Percentiles rank a stretch among this genome's conserved stretches.
phyloP scores from a whole-genome alignment of 352 stramenopile species.

The Phytophthora pluvialis region DNA sequence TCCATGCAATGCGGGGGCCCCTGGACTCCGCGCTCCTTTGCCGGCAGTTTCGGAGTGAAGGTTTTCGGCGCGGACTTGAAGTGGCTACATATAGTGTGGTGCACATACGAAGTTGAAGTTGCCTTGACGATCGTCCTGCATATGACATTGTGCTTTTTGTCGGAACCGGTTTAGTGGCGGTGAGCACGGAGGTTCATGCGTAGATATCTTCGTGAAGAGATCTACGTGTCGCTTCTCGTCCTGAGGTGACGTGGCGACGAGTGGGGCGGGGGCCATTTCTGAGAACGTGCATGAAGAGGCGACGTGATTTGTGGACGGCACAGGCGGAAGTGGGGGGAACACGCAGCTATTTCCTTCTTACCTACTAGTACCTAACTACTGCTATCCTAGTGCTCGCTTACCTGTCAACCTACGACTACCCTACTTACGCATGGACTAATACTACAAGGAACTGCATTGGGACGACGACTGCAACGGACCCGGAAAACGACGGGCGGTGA shows the following conservation, averaged over 20 bases:
- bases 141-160: neutral
- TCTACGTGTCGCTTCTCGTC: constrained; percentile 3
- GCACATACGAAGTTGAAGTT: constrained; percentile 30
- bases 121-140: constrained; percentile 1
- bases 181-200: neutral
- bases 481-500: constrained; percentile 17
- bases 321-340: neutral
- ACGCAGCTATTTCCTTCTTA: constrained; percentile 19
- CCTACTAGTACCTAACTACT: constrained; percentile 8
- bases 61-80: constrained; percentile 10
- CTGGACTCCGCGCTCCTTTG: neutral
- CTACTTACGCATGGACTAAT: constrained; percentile 38
- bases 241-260: constrained; percentile 14
- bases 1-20: constrained; percentile 3
- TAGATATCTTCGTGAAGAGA: neutral
- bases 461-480: constrained; percentile 35
- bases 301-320: constrained; percentile 20
- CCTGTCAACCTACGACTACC: constrained; percentile 35
- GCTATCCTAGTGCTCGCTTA: constrained; percentile 37
- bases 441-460: constrained; percentile 34
- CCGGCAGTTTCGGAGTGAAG: constrained; percentile 32
- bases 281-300: constrained; percentile 26
- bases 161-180: neutral
- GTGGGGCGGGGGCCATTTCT: constrained; percentile 14
- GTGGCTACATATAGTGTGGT: constrained; percentile 16